Percentiles rank a stretch among this genome's conserved stretches.
phyloP scores from a whole-genome alignment of 2,329 filamentous ascomycete genomes.

The Cladophialophora psammophila region DNA sequence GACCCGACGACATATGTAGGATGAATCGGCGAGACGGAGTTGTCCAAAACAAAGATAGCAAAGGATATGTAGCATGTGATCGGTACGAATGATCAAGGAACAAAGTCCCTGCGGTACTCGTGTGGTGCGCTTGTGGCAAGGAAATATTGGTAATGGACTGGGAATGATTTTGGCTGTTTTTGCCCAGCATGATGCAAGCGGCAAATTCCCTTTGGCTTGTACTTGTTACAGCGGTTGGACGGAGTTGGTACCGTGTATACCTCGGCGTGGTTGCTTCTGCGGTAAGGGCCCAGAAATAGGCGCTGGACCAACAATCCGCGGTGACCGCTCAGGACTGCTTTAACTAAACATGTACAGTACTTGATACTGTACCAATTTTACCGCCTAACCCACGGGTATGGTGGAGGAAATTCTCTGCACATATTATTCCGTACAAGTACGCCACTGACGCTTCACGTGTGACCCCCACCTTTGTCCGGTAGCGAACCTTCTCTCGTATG shows the following conservation, averaged over 20 bases:
- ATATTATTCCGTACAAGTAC: too few species aligned
- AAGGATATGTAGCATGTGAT: slow-evolving; percentile 20
- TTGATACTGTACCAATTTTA: too few species aligned
- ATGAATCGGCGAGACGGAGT: background rate
- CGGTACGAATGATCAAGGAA: slow-evolving; percentile 10
- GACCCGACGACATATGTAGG: slow-evolving; percentile 1
- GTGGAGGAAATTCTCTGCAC: background rate
- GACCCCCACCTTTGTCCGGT: background rate
- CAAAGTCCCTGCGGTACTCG: background rate
- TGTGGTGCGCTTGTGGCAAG: slow-evolving; percentile 9
- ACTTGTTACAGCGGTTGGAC: too few species aligned
- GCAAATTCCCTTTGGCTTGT: background rate
- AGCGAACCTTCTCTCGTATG: background rate
- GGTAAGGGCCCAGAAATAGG: background rate
- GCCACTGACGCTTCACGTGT: background rate
- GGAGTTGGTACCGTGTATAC: background rate
- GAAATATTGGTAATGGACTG: slow-evolving; percentile 4
- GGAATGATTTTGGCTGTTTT: background rate
- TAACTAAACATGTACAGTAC: background rate
- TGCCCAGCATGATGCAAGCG: slow-evolving; percentile 2
- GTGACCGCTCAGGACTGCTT: background rate
- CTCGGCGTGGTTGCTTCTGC: slow-evolving; percentile 4
- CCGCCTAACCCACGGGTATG: background rate
- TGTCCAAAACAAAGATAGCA: background rate
- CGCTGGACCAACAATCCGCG: background rate